These are phyloP conservation scores for Pseudogymnoascus sp. DNA, from an alignment of 2,329 filamentous ascomycete genomes.

Conservation along the genomic window DNA sequence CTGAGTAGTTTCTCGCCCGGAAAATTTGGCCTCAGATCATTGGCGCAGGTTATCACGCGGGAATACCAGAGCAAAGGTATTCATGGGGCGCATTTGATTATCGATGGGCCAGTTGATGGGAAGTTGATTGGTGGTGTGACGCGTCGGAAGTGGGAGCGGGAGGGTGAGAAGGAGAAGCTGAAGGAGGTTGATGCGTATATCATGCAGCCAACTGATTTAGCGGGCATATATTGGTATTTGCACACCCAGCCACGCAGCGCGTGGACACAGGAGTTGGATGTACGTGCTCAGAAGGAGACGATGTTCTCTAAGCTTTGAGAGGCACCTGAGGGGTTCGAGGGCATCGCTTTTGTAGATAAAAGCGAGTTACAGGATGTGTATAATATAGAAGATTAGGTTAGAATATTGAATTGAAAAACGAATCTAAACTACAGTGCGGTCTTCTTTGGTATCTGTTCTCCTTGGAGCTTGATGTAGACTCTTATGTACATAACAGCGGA, in stretches of 20 bases:
- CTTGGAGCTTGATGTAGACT: not conserved
- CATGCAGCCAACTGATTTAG: constrained; percentile 52
- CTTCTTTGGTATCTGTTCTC: not conserved
- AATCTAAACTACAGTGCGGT: not conserved
- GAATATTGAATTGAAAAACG: not conserved
- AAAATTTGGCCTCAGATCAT: constrained; percentile 69
- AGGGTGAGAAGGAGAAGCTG: constrained; percentile 30
- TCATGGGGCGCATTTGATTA: constrained; percentile 71
- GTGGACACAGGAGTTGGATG: constrained; percentile 75
- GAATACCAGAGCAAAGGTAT: constrained; percentile 79
- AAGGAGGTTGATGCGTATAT: constrained; percentile 18
- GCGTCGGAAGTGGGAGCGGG: constrained; percentile 42
- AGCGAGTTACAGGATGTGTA: not conserved
- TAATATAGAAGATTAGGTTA: not conserved
- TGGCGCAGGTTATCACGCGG: constrained; percentile 66
- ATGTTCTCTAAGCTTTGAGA: constrained; percentile 21
- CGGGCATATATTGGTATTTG: constrained; percentile 75
- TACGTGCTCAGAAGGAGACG: constrained; percentile 40
- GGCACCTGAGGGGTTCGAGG: not conserved
- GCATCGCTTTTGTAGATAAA: not conserved
- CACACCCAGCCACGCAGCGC: constrained; percentile 71
- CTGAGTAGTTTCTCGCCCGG: constrained; percentile 67
- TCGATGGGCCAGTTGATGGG: constrained; percentile 63
- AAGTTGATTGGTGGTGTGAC: constrained; percentile 28
- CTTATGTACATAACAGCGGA: not conserved